Percentiles rank a stretch among this genome's conserved stretches.
phyloP scores from a whole-genome alignment of 257 asterid species.

The Gentiana dahurica region DNA sequence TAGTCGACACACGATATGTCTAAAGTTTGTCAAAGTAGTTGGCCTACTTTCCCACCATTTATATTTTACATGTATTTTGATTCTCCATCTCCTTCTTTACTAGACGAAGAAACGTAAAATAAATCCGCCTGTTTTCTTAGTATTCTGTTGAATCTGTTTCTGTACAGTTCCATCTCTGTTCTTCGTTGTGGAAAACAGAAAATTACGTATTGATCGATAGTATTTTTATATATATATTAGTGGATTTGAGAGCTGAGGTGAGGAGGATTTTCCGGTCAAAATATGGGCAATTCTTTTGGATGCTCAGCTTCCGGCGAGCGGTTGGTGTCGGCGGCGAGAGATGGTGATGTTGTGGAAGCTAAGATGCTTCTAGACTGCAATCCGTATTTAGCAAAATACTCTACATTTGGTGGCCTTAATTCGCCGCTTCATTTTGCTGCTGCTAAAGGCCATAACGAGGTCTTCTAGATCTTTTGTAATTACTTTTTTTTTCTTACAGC shows the following conservation, averaged over 20 bases:
- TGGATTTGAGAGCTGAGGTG: neutral
- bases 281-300: slow-evolving; percentile 92
- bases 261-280: slow-evolving; percentile 1
- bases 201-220: too few relatives aligned
- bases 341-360: slow-evolving; percentile 94
- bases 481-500: neutral
- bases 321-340: slow-evolving; percentile 99
- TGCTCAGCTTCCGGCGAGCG: slow-evolving; percentile 99
- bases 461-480: slow-evolving; percentile 4
- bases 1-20: too few relatives aligned
- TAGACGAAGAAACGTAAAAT: too few relatives aligned
- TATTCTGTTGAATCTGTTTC: too few relatives aligned
- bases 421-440: slow-evolving; percentile 99
- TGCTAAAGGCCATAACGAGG: slow-evolving; percentile 97
- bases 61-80: slow-evolving; percentile 2
- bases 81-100: slow-evolving; percentile 1
- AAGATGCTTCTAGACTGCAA: slow-evolving; percentile 96
- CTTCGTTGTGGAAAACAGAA: too few relatives aligned
- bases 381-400: slow-evolving; percentile 87
- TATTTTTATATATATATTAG: too few relatives aligned
- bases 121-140: too few relatives aligned
- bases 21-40: slow-evolving; percentile 16
- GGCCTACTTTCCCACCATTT: slow-evolving; percentile 41
- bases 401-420: slow-evolving; percentile 95
- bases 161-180: too few relatives aligned